Percentiles rank a stretch among this genome's conserved stretches.
Evolutionary conservation across 1,284 basidiomycete species (phyloP).

Genomic region (Testicularia cyperi): DNA sequence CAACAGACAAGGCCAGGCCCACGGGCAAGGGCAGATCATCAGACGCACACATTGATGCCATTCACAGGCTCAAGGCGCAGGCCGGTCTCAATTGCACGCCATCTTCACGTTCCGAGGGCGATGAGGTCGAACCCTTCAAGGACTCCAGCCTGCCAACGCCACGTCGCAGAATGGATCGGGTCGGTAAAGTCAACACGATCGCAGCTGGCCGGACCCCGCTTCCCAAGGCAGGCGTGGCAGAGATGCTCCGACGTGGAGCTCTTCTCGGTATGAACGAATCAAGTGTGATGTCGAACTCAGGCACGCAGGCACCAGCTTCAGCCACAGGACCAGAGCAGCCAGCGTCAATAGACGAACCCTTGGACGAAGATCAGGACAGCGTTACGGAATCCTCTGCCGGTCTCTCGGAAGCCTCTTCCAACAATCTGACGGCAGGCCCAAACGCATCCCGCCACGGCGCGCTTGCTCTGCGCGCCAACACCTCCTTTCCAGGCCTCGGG

Average conservation of each 20-base stretch:
- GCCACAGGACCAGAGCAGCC: too few species aligned
- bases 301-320: too few species aligned
- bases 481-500: slow-evolving; percentile 35
- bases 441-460: slow-evolving; percentile 26
- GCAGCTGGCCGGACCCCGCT: slow-evolving; percentile 35
- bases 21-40: slow-evolving; percentile 19
- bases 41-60: slow-evolving; percentile 20
- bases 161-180: slow-evolving; percentile 27
- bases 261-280: slow-evolving; percentile 28
- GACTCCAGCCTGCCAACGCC: slow-evolving; percentile 13
- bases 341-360: too few species aligned
- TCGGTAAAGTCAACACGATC: slow-evolving; percentile 37
- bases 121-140: slow-evolving; percentile 5
- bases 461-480: slow-evolving; percentile 33
- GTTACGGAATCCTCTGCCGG: slow-evolving; percentile 17
- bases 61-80: slow-evolving; percentile 34
- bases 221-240: slow-evolving; percentile 30
- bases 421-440: slow-evolving; percentile 26
- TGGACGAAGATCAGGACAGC: slow-evolving; percentile 25
- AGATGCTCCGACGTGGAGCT: slow-evolving; percentile 29
- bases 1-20: slow-evolving; percentile 11
- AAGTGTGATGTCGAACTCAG: too few species aligned
- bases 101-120: slow-evolving; percentile 15
- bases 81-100: slow-evolving; percentile 21
- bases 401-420: slow-evolving; percentile 31